Evolutionary conservation across 257 asterid genomes (phyloP), one percentile per base, ranked within the genome.

Genomic region (Lantana camara): DNA sequence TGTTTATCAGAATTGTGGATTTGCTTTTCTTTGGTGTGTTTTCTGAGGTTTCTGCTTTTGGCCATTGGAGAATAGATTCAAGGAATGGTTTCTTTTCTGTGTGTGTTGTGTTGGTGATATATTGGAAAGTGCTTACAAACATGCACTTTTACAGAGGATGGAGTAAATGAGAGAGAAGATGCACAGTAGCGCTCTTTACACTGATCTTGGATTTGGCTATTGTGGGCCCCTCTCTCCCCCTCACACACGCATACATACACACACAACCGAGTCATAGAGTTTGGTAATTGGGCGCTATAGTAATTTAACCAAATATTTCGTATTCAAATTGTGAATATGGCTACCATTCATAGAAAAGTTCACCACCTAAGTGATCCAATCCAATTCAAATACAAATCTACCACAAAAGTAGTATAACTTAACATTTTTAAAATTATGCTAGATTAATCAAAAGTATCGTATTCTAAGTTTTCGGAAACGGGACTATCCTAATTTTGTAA

Each of bases 61-160:
- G 89, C 87, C 95, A 87, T 85, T 66, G 73, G 35, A 70, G 73
- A 30, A 22, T 45, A n/a, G 68, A 14, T 52, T 68, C 46, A 17
- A 46, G 61, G 41, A 48, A 30, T 22, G 66, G 17, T n/a, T 35
- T 42, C 30, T 24, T 52, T 44, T 32, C 27, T 48, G 5, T 27
- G 4, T 11, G 57, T 50, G 40, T 27, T 58, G 44, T 16, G 50
- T 0, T 30, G 4, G 32, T 16, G 46, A 47, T 35, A 48, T 35
- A 47, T 29, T 30, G 44, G 73, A 62, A 73, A 67, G 71, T 64
- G 68, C 53, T 57, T 71, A 73, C 63, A 61, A 68, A 61, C 69
- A 51, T 60, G 67, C 50, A 66, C 72, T 73, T 77, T 68, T 44
- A 49, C 75, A 67, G 67, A 42, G 72, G 72, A 29, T 44, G 64